Base-by-base conservation (phyloP, 139 green algal species). In the Trebouxia sp. region DNA sequence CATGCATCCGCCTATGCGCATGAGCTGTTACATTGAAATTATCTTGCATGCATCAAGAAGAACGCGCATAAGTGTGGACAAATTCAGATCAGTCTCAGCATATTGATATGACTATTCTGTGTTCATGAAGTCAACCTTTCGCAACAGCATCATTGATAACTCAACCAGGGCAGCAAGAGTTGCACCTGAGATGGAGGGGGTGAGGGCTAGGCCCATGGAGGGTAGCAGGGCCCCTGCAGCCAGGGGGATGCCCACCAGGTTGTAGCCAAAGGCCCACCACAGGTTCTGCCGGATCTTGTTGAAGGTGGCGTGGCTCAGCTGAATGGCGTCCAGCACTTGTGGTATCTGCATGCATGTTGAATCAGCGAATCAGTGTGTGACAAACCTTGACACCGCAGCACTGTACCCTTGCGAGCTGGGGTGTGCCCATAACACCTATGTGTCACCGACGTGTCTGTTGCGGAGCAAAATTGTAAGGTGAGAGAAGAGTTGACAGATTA, bases 201-300 rank as follows among this genome's bases (percentile, higher is more conserved):
- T 93, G 43, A 93, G 82, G 7, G 84, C 88, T 20, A 93, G 72
- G 35, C 86, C 86, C n/a, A 77, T 69, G 32, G 75, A 28, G 35
- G 90, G 90, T 32, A 93, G 85, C 50, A 88, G 62, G 0, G 87
- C 88, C 15, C 90, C 90, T 15, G 90, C 88, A 6, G 90, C 90
- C 10, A 93, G 79, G 0, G 94, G 94, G 14, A 98, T 89, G 38
- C 85, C 88, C 0, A 97, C 55, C 5, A 93, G 20, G 86, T 98
- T 98, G 85, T 98, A 98, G 11, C 85, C 94, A 78, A 97, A 94
- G 0, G 94, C 94, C 94, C 94, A 98, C 20, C 76, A 84, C 69
- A 98, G 86, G 84, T 98, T 98, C 81, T 98, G 92, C 55, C 85
- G 82, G 65, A 98, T 97, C 84, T 97, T 98, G 81, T 75, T 41